Conservation (phyloP, 805 yeast genomes). For the Wickerhamomyces bovis region DNA sequence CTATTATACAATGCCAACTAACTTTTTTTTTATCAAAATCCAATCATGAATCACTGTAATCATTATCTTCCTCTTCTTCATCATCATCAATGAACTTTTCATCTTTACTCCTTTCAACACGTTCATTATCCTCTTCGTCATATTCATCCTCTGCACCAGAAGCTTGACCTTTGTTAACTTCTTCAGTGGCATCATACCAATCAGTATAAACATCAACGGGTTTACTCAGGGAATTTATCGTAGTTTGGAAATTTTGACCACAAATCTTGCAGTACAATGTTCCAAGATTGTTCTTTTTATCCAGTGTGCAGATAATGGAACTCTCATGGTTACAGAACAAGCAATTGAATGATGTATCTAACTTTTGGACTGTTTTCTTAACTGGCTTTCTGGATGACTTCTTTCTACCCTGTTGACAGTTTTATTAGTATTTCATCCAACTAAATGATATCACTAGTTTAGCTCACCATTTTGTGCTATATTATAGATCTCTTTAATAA, state of each 20-base stretch:
- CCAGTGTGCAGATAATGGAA: slow-evolving; percentile 82
- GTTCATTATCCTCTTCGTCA: slow-evolving; percentile 26
- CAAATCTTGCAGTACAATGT: slow-evolving; percentile 85
- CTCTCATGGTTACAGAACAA: slow-evolving; percentile 93
- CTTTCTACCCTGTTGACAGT: slow-evolving; percentile 60
- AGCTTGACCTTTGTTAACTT: slow-evolving; percentile 36
- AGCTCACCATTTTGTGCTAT: slow-evolving; percentile 9
- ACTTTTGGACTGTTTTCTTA: slow-evolving; percentile 67
- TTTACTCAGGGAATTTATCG: slow-evolving; percentile 69
- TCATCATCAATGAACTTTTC: slow-evolving; percentile 20
- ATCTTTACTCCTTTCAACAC: slow-evolving; percentile 10
- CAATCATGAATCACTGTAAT: slow-evolving; percentile 17
- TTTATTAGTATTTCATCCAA: slow-evolving; percentile 2
- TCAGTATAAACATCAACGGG: slow-evolving; percentile 95
- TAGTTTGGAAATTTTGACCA: slow-evolving; percentile 88
- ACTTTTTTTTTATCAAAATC: neutral
- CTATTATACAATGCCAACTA: neutral
- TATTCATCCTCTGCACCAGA: slow-evolving; percentile 25
- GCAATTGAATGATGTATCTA: slow-evolving; percentile 84
- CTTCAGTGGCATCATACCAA: slow-evolving; percentile 96
- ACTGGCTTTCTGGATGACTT: slow-evolving; percentile 78
- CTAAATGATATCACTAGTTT: neutral
- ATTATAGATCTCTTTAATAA: neutral
- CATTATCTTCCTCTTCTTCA: slow-evolving; percentile 24
- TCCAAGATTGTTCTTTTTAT: slow-evolving; percentile 81